Evolutionary conservation across 2,329 filamentous ascomycete genomes (phyloP).

Genomic region (Thielaviopsis ethacetica): DNA sequence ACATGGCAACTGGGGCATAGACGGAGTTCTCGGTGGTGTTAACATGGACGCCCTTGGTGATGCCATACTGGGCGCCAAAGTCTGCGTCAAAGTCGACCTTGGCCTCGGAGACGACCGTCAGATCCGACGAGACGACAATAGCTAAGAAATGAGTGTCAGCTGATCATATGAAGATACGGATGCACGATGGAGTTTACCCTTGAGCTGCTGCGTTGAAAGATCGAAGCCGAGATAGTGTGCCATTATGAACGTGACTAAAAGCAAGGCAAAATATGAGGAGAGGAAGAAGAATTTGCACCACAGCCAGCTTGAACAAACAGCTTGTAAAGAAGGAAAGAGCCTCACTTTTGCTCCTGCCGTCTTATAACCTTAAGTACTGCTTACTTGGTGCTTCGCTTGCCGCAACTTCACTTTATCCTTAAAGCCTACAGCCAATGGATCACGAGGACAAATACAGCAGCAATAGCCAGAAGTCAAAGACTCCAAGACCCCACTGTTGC

Average conservation of each 20-base stretch:
- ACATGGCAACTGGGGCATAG: slow-evolving; percentile 83
- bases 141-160: slow-evolving; percentile 27
- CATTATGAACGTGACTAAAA: slow-evolving; percentile 1
- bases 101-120: slow-evolving; percentile 66
- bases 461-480: too few species aligned
- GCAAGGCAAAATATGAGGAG: neutral
- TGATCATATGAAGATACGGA: neutral
- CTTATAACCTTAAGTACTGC: too few species aligned
- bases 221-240: slow-evolving; percentile 77
- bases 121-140: slow-evolving; percentile 67
- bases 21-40: slow-evolving; percentile 76
- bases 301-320: too few species aligned
- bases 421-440: too few species aligned
- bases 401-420: too few species aligned
- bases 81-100: slow-evolving; percentile 94
- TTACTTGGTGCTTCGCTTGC: too few species aligned
- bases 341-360: too few species aligned
- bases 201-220: slow-evolving; percentile 90
- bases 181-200: slow-evolving; percentile 39
- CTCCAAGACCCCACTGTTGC: too few species aligned
- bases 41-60: slow-evolving; percentile 74
- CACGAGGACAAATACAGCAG: too few species aligned
- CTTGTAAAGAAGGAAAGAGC: too few species aligned
- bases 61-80: slow-evolving; percentile 52
- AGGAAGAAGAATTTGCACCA: too few species aligned